Evolutionary conservation across 148 eudicot species (phyloP).

Genomic region (Vaccinium macrocarpon): DNA sequence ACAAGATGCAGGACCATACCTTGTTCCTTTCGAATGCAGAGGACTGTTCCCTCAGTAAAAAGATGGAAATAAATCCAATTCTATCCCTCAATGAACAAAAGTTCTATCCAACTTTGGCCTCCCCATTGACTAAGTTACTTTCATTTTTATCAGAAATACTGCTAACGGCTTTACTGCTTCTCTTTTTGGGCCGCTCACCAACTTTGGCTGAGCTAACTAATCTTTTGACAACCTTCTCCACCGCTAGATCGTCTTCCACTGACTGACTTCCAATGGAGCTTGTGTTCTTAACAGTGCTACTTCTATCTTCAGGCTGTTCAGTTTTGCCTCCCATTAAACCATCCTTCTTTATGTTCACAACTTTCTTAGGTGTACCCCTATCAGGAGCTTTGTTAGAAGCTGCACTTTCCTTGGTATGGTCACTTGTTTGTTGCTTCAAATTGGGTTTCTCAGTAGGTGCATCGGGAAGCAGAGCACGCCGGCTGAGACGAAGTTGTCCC

Average conservation of each 20-base stretch:
- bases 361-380: conserved; percentile 38
- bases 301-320: conserved; percentile 26
- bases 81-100: background rate
- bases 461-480: conserved; percentile 81
- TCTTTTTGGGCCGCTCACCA: conserved; percentile 38
- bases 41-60: background rate
- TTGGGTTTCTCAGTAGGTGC: conserved; percentile 48
- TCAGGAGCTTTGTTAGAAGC: conserved; percentile 28
- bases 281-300: conserved; percentile 12
- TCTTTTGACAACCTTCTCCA: conserved; percentile 47
- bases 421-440: conserved; percentile 41
- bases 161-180: conserved; percentile 36
- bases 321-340: conserved; percentile 26
- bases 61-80: background rate
- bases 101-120: conserved; percentile 58
- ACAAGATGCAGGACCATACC: conserved; percentile 11
- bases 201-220: conserved; percentile 27
- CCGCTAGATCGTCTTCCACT: conserved; percentile 22
- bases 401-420: conserved; percentile 43
- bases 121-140: conserved; percentile 56
- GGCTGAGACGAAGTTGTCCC: conserved; percentile 96
- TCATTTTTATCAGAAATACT: conserved; percentile 34
- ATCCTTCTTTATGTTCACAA: conserved; percentile 26
- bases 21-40: background rate
- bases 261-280: conserved; percentile 29